Evolutionary conservation across 208 protist species (phyloP), one percentile per base, ranked within the genome.

Genomic region (Leishmania arabica): DNA sequence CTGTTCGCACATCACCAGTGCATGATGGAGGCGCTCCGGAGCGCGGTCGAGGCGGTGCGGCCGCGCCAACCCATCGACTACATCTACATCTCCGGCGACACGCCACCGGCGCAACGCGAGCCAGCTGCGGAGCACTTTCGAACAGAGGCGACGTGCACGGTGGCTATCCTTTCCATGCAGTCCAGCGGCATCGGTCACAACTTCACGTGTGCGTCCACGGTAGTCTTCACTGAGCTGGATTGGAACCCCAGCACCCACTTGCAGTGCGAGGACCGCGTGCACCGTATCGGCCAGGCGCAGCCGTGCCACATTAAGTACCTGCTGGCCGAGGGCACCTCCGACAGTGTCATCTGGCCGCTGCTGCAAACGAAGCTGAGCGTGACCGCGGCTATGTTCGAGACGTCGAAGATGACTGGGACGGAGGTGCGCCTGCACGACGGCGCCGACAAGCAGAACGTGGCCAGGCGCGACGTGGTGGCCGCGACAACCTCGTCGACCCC

Each of bases 161-260:
- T 98, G 19, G 97, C 96, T 2, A 89, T 99, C 51, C 85, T 98
- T 15, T 97, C 94, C n/a, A 98, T 99, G 89, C 95, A 93, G 60
- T 98, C 98, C 1, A 98, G 97, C 78, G 98, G 98, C n/a, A 96
- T 94, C 40, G 98, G 99, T 19, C 91, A 99, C 68, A 99, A 99
- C 79, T 90, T 99, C 58, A 98, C 94, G 13, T 95, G 92, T 69
- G 96, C 97, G 60, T 92, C 90, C 40, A 98, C 94, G 13, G 98
- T 99, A 0, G 90, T 99, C 4, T 99, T 99, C 91, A 95, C 97
- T 1, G 98, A 99, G 89, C 89, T 99, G 6, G 98, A 97, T 87
- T 99, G 99, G 99, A 99, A 98, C 80, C 98, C 98, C n/a, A 98
- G 96, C 58, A 95, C 95, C 11, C 91, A 99, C 49, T 83, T 98